Evolutionary conservation across 1,139 yeast species (phyloP), one percentile per base, ranked within the genome.

Genomic region (Keqinozyma sinolaborantium): DNA sequence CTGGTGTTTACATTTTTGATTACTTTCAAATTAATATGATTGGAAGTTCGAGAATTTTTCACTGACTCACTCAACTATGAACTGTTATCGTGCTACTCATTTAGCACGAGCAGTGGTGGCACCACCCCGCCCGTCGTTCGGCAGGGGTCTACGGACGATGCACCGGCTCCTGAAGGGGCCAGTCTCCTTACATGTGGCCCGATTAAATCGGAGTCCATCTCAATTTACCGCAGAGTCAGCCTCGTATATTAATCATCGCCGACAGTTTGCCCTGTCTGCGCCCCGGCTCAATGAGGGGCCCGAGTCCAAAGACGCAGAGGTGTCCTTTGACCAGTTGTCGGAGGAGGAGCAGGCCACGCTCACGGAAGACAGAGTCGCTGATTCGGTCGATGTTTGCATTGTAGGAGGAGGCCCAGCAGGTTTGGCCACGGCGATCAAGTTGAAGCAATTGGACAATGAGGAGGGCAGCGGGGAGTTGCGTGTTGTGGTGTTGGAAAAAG

Each of bases 331-430:
- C 4, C 24, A 32, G 11, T 34, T 45, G n/a, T 28, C 58, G 3
- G 68, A 60, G 21, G 84, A 76, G 18, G 66, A 69, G 31, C 60
- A 59, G 37, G 74, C 57, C 21, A 41, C 62, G 3, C 58, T 79
- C 26, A 59, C 60, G 3, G 79, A 73, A 40, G 88, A 83, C 41
- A 67, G 97, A 37, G 95, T 84, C 7, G 74, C 71, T 5, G 97
- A 92, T 48, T 73, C 75, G 23, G 96, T 87, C 11, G 98, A 92
- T 55, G 95, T 92, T 13, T 85, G 95, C 50, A 87, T 92, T 30
- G 95, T 92, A 2, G 98, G 98, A 24, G 98, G 95, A 26, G 98
- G 98, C 0, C 97, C 97, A 4, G 95, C 97, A 1, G 98, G 98
- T 8, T 67, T 92, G 34, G 92, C 96, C 1, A 83, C 98, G 1